Conservation (phyloP, 352 stramenopile species). For the Globisporangium barbulae region DNA sequence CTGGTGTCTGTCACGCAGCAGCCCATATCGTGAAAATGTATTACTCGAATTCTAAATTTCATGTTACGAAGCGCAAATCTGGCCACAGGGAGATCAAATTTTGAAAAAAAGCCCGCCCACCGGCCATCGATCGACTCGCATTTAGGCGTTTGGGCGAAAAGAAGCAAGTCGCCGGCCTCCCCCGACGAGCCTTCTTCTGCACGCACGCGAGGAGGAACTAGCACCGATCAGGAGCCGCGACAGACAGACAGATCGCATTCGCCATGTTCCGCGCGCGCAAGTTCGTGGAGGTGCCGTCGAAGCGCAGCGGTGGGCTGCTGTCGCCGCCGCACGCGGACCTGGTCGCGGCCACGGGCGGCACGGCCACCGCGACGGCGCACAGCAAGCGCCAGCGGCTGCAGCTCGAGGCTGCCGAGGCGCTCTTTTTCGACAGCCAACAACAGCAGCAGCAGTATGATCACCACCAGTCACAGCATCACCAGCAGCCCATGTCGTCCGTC, state of each 20-base stretch:
- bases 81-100: background rate
- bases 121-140: background rate
- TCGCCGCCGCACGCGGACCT: constrained; percentile 30
- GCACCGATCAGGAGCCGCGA: too few species aligned
- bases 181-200: too few species aligned
- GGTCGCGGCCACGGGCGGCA: constrained; percentile 17
- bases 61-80: background rate
- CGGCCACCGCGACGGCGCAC: constrained; percentile 13
- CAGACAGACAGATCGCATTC: too few species aligned
- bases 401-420: constrained; percentile 14
- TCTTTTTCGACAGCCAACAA: constrained; percentile 1
- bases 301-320: constrained; percentile 51
- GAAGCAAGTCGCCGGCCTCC: too few species aligned
- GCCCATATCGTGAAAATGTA: too few species aligned
- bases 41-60: background rate
- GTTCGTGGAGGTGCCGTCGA: constrained; percentile 56
- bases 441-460: constrained; percentile 5
- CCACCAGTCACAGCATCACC: background rate
- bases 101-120: background rate
- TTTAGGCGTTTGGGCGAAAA: too few species aligned
- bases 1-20: background rate
- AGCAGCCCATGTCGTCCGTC: background rate
- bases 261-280: constrained; percentile 75
- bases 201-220: too few species aligned
- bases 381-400: constrained; percentile 66